Percentiles rank a stretch among this genome's conserved stretches.
These are phyloP conservation scores for Fraxinus velutina DNA, from an alignment of 305 asterid genomes.

Conservation along the genomic window DNA sequence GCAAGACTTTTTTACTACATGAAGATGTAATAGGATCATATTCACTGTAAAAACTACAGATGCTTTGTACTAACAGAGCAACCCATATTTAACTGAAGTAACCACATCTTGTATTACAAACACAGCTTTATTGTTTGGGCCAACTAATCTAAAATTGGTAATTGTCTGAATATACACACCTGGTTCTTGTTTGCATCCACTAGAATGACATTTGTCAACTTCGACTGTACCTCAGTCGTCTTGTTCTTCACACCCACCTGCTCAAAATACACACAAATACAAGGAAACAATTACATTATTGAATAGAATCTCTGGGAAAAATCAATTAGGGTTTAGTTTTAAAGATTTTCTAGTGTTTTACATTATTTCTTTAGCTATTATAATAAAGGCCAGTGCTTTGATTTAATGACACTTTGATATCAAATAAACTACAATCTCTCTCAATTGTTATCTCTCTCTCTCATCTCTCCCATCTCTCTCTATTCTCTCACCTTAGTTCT, in stretches of 20 bases:
- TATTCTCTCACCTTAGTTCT: not conserved
- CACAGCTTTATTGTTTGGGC: not conserved
- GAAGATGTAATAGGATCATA: not conserved
- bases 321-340: not conserved
- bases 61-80: not conserved
- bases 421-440: not conserved
- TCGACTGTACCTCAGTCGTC: slow-evolving; percentile 78
- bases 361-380: not conserved
- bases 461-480: not conserved
- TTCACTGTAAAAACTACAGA: not conserved
- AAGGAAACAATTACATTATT: not conserved
- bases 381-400: not conserved
- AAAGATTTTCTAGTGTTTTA: not conserved
- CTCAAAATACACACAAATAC: slow-evolving; percentile 27
- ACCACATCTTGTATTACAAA: not conserved
- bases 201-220: slow-evolving; percentile 66
- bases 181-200: slow-evolving; percentile 91
- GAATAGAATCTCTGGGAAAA: not conserved
- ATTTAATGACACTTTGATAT: not conserved
- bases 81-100: not conserved
- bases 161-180: slow-evolving; percentile 40
- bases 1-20: not conserved
- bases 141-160: slow-evolving; percentile 1
- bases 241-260: slow-evolving; percentile 95
- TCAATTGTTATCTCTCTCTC: not conserved